phyloP scores from a whole-genome alignment of 2,329 filamentous ascomycete species.

The Plectosphaerella plurivora region DNA sequence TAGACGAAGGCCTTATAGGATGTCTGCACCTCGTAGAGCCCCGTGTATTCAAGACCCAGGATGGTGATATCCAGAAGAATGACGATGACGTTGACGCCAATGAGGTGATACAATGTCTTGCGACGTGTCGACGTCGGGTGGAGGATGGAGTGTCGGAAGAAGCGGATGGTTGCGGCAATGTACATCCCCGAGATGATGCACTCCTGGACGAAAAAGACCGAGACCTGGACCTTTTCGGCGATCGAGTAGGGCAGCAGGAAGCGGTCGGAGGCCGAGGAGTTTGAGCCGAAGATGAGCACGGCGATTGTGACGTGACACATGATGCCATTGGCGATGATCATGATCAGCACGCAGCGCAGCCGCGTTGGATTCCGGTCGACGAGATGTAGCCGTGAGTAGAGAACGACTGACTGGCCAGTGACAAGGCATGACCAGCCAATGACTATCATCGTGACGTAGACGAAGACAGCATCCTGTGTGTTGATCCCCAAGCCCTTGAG shows the following conservation, averaged over 20 bases:
- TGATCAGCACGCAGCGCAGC: conserved; percentile 44
- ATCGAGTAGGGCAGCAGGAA: conserved; percentile 34
- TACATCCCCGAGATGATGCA: conserved; percentile 48
- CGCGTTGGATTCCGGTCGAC: conserved; percentile 45
- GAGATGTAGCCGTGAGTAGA: conserved; percentile 60
- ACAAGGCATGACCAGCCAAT: conserved; percentile 48
- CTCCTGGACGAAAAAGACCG: conserved; percentile 52
- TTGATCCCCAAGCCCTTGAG: conserved; percentile 15
- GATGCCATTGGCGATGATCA: conserved; percentile 53
- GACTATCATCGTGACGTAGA: conserved; percentile 18
- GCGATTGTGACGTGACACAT: conserved; percentile 49
- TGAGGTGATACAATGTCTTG: conserved; percentile 27
- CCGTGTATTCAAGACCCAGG: conserved; percentile 13
- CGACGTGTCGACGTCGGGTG: conserved; percentile 5
- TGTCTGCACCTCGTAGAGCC: conserved; percentile 14
- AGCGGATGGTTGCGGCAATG: conserved; percentile 46
- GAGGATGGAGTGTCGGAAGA: conserved; percentile 17
- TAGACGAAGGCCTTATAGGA: conserved; percentile 19
- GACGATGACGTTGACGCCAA: conserved; percentile 29
- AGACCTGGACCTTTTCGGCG: conserved; percentile 52
- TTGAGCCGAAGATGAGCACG: conserved; percentile 50
- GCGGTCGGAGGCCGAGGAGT: conserved; percentile 27
- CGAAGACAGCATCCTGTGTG: not conserved
- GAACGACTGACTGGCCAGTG: conserved; percentile 55
- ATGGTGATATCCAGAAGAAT: conserved; percentile 27